phyloP scores from a whole-genome alignment of 352 stramenopile genomes.

The Nothophytophthora sp. region DNA sequence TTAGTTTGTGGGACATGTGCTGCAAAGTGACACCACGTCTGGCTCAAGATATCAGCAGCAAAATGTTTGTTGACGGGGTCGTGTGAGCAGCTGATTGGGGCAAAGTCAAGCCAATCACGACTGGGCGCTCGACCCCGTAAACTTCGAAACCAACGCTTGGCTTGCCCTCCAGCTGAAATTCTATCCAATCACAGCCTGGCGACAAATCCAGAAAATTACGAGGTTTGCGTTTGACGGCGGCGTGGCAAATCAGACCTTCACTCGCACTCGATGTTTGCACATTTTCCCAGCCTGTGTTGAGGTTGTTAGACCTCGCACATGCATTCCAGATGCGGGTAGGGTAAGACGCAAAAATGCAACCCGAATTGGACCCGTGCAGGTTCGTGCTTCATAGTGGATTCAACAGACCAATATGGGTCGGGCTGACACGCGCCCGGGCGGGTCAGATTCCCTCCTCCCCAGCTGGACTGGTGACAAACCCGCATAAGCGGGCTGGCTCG shows the following conservation, averaged over 20 bases:
- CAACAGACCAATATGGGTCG: too few species aligned
- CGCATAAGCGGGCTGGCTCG: too few species aligned
- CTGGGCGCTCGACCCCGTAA: too few species aligned
- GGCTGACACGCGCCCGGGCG: too few species aligned
- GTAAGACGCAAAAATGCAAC: too few species aligned
- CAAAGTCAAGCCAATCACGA: background rate
- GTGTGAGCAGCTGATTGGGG: conserved; percentile 11
- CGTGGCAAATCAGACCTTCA: background rate
- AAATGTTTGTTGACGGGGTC: background rate
- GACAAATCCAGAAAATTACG: background rate
- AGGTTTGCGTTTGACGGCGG: background rate
- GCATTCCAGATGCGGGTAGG: too few species aligned
- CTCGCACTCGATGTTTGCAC: background rate
- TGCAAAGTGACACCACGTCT: too few species aligned
- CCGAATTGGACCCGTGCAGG: too few species aligned
- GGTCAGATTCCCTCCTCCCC: too few species aligned
- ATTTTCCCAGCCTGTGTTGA: background rate
- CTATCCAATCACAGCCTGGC: background rate
- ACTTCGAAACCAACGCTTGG: background rate
- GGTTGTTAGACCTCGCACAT: too few species aligned
- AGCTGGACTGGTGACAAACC: too few species aligned
- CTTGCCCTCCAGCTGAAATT: background rate
- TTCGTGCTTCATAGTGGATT: too few species aligned
- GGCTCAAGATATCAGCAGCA: background rate
- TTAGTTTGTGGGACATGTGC: background rate